phyloP scores from a whole-genome alignment of 495 filamentous ascomycete genomes.

The Aspergillus biplanus region DNA sequence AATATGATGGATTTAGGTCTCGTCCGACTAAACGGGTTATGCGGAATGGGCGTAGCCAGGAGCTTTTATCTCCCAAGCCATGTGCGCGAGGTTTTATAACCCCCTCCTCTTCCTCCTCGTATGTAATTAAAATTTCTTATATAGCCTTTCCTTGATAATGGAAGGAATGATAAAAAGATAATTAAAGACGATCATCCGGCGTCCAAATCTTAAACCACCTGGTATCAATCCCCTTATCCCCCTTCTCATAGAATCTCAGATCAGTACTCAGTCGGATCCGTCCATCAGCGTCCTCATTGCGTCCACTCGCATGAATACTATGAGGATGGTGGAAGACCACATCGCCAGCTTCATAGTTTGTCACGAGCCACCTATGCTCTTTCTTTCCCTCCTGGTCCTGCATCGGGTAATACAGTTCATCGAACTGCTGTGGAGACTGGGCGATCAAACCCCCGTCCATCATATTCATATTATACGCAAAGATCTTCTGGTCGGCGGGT shows the following conservation, averaged over 20 bases:
- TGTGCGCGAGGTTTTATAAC: constrained; percentile 27
- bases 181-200: constrained; percentile 30
- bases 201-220: constrained; percentile 31
- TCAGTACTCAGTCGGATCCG: constrained; percentile 53
- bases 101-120: background rate
- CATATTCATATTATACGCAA: constrained; percentile 32
- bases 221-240: constrained; percentile 37
- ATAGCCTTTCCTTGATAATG: no score
- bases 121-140: no score
- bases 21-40: constrained; percentile 35
- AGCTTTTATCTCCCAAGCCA: constrained; percentile 35
- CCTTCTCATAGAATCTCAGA: constrained; percentile 49
- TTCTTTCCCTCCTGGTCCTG: background rate
- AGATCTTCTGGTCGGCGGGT: constrained; percentile 25
- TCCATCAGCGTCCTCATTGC: constrained; percentile 52
- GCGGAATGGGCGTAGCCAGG: constrained; percentile 31
- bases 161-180: background rate
- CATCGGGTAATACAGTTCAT: constrained; percentile 18
- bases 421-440: constrained; percentile 25
- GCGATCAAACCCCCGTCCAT: constrained; percentile 25
- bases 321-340: constrained; percentile 58
- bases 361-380: constrained; percentile 46
- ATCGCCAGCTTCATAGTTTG: constrained; percentile 55
- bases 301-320: constrained; percentile 50
- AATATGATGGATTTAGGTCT: constrained; percentile 38